Evolutionary conservation across 73 alveolate genomes (phyloP).

Genomic region (Breviolum minutum): DNA sequence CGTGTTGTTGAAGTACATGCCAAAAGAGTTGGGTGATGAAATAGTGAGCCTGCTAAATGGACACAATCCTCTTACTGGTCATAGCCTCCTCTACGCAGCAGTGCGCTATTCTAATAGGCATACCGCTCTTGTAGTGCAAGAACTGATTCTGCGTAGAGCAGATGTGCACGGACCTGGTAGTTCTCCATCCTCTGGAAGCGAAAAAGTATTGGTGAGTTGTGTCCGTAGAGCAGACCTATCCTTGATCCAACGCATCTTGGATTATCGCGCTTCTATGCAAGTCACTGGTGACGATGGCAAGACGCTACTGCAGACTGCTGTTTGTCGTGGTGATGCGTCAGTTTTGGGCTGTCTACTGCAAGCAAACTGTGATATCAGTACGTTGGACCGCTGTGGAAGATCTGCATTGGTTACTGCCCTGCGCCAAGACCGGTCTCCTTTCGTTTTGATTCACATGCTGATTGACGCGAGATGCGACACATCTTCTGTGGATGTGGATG

Average conservation of each 20-base stretch:
- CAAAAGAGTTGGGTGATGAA: not conserved
- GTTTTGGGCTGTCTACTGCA: not conserved
- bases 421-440: constrained; percentile 22
- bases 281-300: constrained; percentile 37
- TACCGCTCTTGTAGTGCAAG: constrained; percentile 43
- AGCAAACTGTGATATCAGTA: not conserved
- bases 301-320: constrained; percentile 61
- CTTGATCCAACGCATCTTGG: constrained; percentile 13
- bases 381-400: not conserved
- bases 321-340: constrained; percentile 15
- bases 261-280: constrained; percentile 25
- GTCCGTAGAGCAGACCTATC: constrained; percentile 63
- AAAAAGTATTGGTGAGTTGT: not conserved
- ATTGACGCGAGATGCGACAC: constrained; percentile 39
- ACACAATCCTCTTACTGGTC: constrained; percentile 82
- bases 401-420: constrained; percentile 47
- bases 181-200: not conserved
- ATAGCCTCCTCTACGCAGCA: constrained; percentile 82
- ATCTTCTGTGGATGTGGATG: not conserved
- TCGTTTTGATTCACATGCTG: not conserved
- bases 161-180: constrained; percentile 54
- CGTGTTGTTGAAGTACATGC: constrained; percentile 18
- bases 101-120: constrained; percentile 70
- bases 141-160: constrained; percentile 19
- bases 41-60: constrained; percentile 21